These are phyloP conservation scores for Acer negundo DNA, from an alignment of 345 rosid genomes.

Conservation along the genomic window DNA sequence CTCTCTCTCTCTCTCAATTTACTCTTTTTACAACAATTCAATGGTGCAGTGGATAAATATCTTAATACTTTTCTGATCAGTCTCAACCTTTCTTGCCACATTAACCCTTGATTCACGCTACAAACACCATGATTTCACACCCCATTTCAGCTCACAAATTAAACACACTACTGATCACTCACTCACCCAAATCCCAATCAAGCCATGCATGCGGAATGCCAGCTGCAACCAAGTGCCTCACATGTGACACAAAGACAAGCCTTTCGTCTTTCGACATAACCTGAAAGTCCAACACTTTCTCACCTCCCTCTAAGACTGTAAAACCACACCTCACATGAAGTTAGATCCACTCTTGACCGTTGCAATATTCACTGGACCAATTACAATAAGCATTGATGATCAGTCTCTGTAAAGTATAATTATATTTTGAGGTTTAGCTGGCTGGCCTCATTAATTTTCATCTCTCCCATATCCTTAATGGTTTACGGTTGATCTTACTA, in stretches of 20 bases:
- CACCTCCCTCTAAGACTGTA: background rate
- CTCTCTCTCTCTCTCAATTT: background rate
- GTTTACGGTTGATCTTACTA: too few relatives aligned
- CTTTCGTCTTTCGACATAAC: background rate
- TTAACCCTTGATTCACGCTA: constrained; percentile 21
- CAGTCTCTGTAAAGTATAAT: background rate
- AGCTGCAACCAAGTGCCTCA: constrained; percentile 5
- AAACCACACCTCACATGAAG: background rate
- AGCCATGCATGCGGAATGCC: constrained; percentile 8
- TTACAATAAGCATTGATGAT: background rate
- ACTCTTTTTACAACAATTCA: background rate
- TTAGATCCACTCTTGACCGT: constrained; percentile 4
- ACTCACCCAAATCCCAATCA: background rate
- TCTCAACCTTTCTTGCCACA: background rate
- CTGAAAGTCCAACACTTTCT: constrained; percentile 17
- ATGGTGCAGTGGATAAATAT: background rate
- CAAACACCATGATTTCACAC: constrained; percentile 22
- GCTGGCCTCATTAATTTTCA: background rate
- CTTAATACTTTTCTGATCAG: background rate
- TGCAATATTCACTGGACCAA: background rate
- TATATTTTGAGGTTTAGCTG: background rate
- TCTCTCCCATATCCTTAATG: too few relatives aligned
- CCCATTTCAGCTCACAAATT: constrained; percentile 16
- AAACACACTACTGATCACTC: background rate
- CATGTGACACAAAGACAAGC: constrained; percentile 14